Evolutionary conservation across 129 eudicot species (phyloP).

Genomic region (Lonicera japonica): DNA sequence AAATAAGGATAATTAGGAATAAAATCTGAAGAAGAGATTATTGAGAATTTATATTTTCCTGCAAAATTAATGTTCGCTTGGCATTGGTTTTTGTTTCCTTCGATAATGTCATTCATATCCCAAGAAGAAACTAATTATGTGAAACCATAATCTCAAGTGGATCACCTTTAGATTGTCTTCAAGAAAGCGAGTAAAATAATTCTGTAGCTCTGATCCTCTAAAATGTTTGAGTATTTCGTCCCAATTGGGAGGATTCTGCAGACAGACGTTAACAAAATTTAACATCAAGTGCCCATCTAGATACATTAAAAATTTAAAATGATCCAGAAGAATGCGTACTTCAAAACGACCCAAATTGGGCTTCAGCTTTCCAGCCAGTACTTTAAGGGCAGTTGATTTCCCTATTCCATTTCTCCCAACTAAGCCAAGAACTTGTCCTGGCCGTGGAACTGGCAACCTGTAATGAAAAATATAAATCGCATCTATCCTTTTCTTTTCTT

Average conservation of each 20-base stretch:
- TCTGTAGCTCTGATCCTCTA: constrained; percentile 93
- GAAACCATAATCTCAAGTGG: neutral
- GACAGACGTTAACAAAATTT: no score
- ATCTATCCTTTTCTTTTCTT: no score
- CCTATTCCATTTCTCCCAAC: constrained; percentile 78
- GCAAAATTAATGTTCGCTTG: no score
- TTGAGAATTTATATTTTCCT: no score
- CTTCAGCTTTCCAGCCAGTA: constrained; percentile 67
- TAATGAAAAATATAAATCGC: neutral
- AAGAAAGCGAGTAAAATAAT: constrained; percentile 86
- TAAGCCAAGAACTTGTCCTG: constrained; percentile 75
- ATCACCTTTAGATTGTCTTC: constrained; percentile 90
- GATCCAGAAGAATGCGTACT: constrained; percentile 12
- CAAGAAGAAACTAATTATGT: neutral
- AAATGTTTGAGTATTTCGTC: constrained; percentile 85
- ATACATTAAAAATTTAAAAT: neutral
- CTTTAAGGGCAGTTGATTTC: constrained; percentile 67
- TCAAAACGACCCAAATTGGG: constrained; percentile 64
- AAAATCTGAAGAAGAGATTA: no score
- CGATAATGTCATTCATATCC: no score
- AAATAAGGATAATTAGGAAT: no score
- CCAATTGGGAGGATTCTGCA: constrained; percentile 99
- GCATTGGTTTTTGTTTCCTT: neutral
- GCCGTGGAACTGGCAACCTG: constrained; percentile 71
- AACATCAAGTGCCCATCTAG: no score